Evolutionary conservation across 164 flowering plant species (phyloP), one percentile per base, ranked within the genome.

Genomic region (Stephania japonica): DNA sequence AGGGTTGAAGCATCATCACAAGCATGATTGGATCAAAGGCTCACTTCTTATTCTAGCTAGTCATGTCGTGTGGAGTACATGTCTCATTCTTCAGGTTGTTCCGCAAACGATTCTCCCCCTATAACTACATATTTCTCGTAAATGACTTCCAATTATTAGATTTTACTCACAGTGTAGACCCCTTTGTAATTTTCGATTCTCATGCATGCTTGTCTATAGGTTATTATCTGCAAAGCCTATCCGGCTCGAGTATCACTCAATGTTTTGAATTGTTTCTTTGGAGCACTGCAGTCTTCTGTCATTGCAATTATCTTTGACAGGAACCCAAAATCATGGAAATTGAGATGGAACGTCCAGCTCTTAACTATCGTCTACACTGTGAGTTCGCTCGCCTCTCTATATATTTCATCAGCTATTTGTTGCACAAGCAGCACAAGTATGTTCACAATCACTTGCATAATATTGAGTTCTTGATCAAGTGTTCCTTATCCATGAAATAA

Each of bases 311-410:
- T 81, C 42, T 80, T 83, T 16, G 80, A 69, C 42, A 80, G 86
- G 47, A 73, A 72, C 6, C 68, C 71, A 1, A 8, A 43, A 25
- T 43, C 82, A 11, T 83, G 86, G 89, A 86, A 49, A 78, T 66
- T 81, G n/a, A 78, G 77, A 19, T 84, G 87, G 84, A 72, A 84
- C 64, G 71, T 83, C 50, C 81, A 83, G 73, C 89, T 86, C 47
- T 63, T 77, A 8, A 76, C 84, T 65, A 80, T 76, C 64, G 42
- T 86, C 68, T 81, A 86, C 72, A 41, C 68, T 59, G 89, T 81
- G 23, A 80, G 83, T 76, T 53, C 61, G 19, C 62, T n/a, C n/a
- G n/a, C n/a, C n/a, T n/a, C 38, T 2, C 38, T 5, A 16, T 32
- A 38, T 23, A 4, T 24, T 56, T 56, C 62, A 16, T 32, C 38